Percentiles rank a stretch among this genome's conserved stretches.
Evolutionary conservation across 768 basidiomycete species (phyloP).

Genomic region (Galerina marginata): DNA sequence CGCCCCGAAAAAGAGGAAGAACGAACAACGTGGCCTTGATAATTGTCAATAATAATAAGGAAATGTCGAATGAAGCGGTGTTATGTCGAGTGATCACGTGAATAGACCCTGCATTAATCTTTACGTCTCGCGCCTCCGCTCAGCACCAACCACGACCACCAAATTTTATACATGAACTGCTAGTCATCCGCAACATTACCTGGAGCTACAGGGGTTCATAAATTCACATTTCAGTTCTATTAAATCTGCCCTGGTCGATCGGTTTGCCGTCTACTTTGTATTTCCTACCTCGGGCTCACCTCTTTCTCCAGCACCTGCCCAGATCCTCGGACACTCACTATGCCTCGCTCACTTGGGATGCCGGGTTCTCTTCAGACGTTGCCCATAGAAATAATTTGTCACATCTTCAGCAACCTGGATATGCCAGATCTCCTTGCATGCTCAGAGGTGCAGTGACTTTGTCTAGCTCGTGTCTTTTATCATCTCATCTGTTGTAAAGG

Average conservation of each 20-base stretch:
- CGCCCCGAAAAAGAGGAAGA: neutral
- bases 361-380: constrained; percentile 31
- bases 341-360: constrained; percentile 20
- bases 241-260: neutral
- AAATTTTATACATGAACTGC: neutral
- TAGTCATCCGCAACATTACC: neutral
- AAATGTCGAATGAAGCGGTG: neutral
- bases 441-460: constrained; percentile 29
- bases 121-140: neutral
- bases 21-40: constrained; percentile 1
- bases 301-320: neutral
- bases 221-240: neutral
- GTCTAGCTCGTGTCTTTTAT: neutral
- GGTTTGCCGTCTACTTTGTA: constrained; percentile 6
- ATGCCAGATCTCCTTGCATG: constrained; percentile 41
- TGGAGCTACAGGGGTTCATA: neutral
- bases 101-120: constrained; percentile 8
- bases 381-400: constrained; percentile 45
- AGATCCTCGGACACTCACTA: constrained; percentile 13
- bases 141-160: constrained; percentile 7
- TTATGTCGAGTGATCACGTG: constrained; percentile 7
- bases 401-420: constrained; percentile 39
- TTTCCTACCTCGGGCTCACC: neutral
- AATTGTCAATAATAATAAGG: neutral
- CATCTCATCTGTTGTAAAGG: constrained; percentile 32